Conservation (phyloP, 495 filamentous ascomycete genomes). For the Hypomontagnella submonticulosa region DNA sequence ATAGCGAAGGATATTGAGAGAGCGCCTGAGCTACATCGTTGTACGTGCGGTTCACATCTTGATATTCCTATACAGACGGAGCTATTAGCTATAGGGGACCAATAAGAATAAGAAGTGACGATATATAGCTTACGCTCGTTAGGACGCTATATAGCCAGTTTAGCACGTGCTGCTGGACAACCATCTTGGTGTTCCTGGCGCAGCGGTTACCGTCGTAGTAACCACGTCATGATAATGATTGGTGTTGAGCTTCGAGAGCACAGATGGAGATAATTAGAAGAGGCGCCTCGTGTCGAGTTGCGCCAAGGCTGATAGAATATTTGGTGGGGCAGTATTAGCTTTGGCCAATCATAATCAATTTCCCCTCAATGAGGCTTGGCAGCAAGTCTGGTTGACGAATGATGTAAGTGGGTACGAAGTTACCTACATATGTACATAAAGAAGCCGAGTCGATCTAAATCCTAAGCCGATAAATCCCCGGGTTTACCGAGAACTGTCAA, state of each 20-base stretch:
- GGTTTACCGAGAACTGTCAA: constrained; percentile 12
- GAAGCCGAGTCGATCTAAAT: too few relatives aligned
- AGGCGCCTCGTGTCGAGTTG: constrained; percentile 27
- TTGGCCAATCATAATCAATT: constrained; percentile 17
- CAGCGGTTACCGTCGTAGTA: constrained; percentile 21
- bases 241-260: neutral
- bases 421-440: constrained; percentile 2
- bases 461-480: constrained; percentile 25
- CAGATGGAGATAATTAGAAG: neutral
- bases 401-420: constrained; percentile 10
- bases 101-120: neutral
- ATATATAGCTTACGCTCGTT: constrained; percentile 69
- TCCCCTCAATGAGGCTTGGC: constrained; percentile 12
- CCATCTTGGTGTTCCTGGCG: constrained; percentile 64
- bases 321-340: neutral
- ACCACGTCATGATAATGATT: constrained; percentile 33
- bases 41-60: constrained; percentile 90
- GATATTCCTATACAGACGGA: constrained; percentile 77
- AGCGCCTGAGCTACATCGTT: constrained; percentile 87
- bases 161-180: constrained; percentile 86
- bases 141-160: constrained; percentile 95
- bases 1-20: constrained; percentile 82
- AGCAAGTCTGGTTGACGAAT: neutral
- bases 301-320: constrained; percentile 37
- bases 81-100: constrained; percentile 5